These are phyloP conservation scores for Fusarium torreyae DNA, from an alignment of 2,329 filamentous ascomycete genomes.

Conservation along the genomic window DNA sequence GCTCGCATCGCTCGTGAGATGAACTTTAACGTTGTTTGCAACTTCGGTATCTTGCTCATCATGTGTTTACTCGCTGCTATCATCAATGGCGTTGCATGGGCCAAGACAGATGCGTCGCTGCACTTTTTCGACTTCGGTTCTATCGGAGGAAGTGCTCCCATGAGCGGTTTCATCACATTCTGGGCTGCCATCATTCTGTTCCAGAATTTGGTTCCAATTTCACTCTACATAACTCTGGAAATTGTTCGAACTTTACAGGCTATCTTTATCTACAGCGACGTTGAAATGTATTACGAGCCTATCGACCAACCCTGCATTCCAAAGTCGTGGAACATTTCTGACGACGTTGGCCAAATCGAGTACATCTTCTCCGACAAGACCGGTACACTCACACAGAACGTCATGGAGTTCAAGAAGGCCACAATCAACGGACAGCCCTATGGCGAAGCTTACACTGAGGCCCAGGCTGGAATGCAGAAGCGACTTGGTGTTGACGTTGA, in stretches of 20 bases:
- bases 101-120: constrained; percentile 79
- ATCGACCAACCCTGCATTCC: constrained; percentile 96
- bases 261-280: constrained; percentile 97
- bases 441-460: constrained; percentile 97
- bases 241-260: constrained; percentile 94
- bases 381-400: constrained; percentile 94
- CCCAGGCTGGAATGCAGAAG: constrained; percentile 95
- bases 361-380: constrained; percentile 99
- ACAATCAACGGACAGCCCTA: constrained; percentile 97
- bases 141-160: constrained; percentile 79
- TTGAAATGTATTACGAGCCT: constrained; percentile 96
- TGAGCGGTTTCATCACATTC: constrained; percentile 96
- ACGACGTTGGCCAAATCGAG: constrained; percentile 97
- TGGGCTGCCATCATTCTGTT: constrained; percentile 96
- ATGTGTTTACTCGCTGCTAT: constrained; percentile 93
- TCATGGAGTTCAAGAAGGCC: constrained; percentile 99
- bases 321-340: constrained; percentile 99
- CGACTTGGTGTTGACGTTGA: constrained; percentile 90
- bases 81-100: constrained; percentile 88
- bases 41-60: constrained; percentile 88
- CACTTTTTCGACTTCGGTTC: constrained; percentile 89
- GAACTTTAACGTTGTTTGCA: constrained; percentile 98
- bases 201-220: constrained; percentile 98
- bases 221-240: constrained; percentile 96
- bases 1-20: constrained; percentile 91